phyloP scores from a whole-genome alignment of 2,329 filamentous ascomycete species.

The Aspergillus puulaauensis region DNA sequence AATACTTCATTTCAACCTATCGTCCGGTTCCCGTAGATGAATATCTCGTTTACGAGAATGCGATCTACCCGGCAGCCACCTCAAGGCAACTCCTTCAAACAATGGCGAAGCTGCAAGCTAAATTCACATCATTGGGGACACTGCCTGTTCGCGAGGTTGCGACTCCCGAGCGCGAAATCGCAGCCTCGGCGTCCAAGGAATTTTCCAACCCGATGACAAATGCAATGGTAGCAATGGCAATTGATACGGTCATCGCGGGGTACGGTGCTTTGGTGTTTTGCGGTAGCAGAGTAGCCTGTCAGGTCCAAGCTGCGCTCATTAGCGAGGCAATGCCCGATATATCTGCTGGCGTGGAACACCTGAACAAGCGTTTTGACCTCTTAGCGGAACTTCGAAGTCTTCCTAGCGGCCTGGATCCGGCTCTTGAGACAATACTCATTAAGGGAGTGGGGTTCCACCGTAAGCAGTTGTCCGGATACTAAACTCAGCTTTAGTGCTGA shows the following conservation, averaged over 20 bases:
- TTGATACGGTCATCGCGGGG: constrained; percentile 66
- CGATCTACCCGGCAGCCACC: constrained; percentile 63
- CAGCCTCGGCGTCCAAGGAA: constrained; percentile 59
- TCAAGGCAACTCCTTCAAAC: constrained; percentile 60
- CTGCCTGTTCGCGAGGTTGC: constrained; percentile 33
- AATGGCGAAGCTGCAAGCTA: constrained; percentile 48
- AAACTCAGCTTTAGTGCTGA: constrained; percentile 19
- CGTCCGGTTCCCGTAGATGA: constrained; percentile 74
- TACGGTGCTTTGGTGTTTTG: constrained; percentile 74
- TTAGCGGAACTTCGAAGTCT: constrained; percentile 66
- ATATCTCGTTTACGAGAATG: constrained; percentile 69
- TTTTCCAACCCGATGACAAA: constrained; percentile 66
- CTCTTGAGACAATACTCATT: constrained; percentile 63
- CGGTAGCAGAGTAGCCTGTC: constrained; percentile 66
- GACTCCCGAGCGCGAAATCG: constrained; percentile 48
- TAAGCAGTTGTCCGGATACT: constrained; percentile 38
- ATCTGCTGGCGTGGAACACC: constrained; percentile 47
- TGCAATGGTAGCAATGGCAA: constrained; percentile 67
- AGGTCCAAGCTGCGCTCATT: constrained; percentile 67
- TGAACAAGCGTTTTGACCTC: constrained; percentile 63
- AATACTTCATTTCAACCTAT: constrained; percentile 71
- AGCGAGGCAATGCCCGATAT: constrained; percentile 62
- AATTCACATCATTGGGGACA: constrained; percentile 24
- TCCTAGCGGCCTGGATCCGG: constrained; percentile 64
- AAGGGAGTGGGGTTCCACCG: constrained; percentile 74